These are phyloP conservation scores for Discostella stelligeroides DNA, from an alignment of 108 stramenopile genomes.

Conservation along the genomic window DNA sequence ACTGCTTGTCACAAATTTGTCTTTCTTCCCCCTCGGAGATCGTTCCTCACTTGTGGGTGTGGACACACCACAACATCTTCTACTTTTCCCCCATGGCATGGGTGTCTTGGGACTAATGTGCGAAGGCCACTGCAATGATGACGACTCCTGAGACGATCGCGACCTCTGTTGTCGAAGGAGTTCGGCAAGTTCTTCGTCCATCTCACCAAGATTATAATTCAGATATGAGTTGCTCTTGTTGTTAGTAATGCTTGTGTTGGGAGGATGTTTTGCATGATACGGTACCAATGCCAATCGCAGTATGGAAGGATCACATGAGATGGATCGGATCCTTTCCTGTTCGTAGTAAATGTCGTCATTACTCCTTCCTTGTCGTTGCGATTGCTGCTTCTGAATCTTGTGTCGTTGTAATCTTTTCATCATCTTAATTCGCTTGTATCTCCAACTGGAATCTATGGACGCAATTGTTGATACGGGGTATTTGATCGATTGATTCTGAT, in stretches of 20 bases:
- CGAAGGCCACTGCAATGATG: no score
- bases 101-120: no score
- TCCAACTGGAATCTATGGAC: not conserved
- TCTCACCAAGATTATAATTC: not conserved
- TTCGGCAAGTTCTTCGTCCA: not conserved
- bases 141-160: no score
- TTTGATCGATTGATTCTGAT: not conserved
- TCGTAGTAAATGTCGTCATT: not conserved
- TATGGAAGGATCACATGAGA: not conserved
- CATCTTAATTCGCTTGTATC: constrained; percentile 1
- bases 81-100: no score
- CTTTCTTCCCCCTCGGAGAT: no score
- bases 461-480: not conserved
- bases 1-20: no score
- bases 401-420: not conserved
- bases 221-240: constrained; percentile 2
- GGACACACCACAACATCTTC: no score
- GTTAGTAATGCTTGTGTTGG: not conserved
- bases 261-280: not conserved
- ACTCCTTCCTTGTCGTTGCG: no score
- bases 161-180: no score
- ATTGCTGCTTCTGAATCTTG: not conserved
- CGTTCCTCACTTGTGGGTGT: no score
- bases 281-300: no score
- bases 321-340: not conserved